Evolutionary conservation across 129 eudicot genomes (phyloP).

Genomic region (Scalesia atractyloides): DNA sequence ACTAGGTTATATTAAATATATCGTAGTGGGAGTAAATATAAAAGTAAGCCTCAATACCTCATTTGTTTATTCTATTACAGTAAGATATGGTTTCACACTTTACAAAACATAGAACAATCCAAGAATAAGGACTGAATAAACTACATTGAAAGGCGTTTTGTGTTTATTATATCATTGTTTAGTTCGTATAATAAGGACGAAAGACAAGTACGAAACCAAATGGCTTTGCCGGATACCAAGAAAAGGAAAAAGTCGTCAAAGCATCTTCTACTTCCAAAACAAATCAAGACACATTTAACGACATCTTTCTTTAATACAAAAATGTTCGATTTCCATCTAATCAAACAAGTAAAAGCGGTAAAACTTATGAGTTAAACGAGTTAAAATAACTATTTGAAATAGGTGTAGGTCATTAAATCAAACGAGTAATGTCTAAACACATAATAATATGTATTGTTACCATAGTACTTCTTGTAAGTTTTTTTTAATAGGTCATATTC

Average conservation of each 20-base stretch:
- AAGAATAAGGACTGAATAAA: slow-evolving; percentile 18
- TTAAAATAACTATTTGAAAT: neutral
- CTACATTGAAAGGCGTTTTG: slow-evolving; percentile 36
- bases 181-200: slow-evolving; percentile 24
- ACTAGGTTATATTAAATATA: neutral
- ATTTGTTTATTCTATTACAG: neutral
- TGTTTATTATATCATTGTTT: slow-evolving; percentile 28
- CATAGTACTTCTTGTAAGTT: no score
- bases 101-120: neutral
- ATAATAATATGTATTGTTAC: neutral
- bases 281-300: slow-evolving; percentile 32
- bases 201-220: slow-evolving; percentile 39
- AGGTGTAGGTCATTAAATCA: neutral
- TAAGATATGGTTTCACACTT: slow-evolving; percentile 6
- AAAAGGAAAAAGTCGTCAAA: slow-evolving; percentile 32
- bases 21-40: neutral
- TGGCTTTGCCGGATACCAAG: slow-evolving; percentile 38
- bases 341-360: slow-evolving; percentile 3
- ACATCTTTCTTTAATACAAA: slow-evolving; percentile 12
- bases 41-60: neutral
- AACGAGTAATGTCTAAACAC: neutral
- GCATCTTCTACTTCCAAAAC: slow-evolving; percentile 51
- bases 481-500: no score
- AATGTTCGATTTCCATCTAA: neutral
- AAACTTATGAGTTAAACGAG: neutral